Evolutionary conservation across 208 protist genomes (phyloP).

Genomic region (Naegleria fowleri): DNA sequence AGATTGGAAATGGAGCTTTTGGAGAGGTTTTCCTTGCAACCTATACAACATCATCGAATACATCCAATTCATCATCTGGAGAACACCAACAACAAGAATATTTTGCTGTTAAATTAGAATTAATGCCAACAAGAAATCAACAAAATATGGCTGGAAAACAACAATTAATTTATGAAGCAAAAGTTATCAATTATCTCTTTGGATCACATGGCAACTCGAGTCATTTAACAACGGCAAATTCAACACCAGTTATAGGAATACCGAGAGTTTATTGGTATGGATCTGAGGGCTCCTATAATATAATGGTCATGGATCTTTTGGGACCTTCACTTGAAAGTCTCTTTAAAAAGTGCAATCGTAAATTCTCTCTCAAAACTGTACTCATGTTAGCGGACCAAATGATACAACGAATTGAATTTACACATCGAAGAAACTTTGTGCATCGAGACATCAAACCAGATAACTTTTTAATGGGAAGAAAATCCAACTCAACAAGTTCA

Average conservation of each 20-base stretch:
- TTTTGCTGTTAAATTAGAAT: neutral
- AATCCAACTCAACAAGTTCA: neutral
- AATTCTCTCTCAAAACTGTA: conserved; percentile 79
- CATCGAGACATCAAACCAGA: conserved; percentile 18
- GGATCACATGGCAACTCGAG: neutral
- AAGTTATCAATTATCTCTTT: neutral
- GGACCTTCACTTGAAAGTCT: conserved; percentile 80
- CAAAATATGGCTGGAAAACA: neutral
- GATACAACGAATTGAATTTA: conserved; percentile 5
- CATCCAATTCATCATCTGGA: neutral
- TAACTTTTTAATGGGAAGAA: conserved; percentile 11
- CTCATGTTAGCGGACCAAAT: conserved; percentile 78
- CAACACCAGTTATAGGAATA: conserved; percentile 71
- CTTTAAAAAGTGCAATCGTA: conserved; percentile 63
- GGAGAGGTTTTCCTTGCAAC: neutral
- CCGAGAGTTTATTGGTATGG: conserved; percentile 89
- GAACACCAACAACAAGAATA: neutral
- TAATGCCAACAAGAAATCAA: neutral
- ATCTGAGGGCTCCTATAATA: conserved; percentile 90
- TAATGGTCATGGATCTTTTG: conserved; percentile 79
- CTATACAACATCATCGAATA: neutral
- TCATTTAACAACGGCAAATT: neutral
- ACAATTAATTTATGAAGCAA: conserved; percentile 11
- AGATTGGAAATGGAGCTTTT: conserved; percentile 10
- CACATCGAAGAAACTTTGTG: neutral